Evolutionary conservation across 257 asterid genomes (phyloP).

Genomic region (Prunella vulgaris): DNA sequence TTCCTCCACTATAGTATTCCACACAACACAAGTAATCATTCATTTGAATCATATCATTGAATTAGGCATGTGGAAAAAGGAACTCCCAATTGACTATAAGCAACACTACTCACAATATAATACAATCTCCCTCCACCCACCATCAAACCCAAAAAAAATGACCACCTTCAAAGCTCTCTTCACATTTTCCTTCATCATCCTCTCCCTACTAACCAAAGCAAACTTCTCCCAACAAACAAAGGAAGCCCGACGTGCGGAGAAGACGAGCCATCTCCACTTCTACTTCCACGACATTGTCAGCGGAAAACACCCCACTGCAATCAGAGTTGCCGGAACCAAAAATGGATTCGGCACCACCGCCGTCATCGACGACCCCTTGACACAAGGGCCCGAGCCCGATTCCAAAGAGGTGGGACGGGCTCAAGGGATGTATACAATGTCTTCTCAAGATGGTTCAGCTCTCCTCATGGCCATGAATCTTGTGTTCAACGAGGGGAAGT

Average conservation of each 20-base stretch:
- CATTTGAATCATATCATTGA: constrained; percentile 5
- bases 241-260: constrained; percentile 3
- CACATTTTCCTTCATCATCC: constrained; percentile 11
- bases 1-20: neutral
- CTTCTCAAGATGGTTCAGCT: constrained; percentile 23
- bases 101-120: neutral
- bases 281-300: constrained; percentile 50
- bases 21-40: neutral
- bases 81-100: neutral
- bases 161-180: constrained; percentile 7
- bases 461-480: constrained; percentile 41
- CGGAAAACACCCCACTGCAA: constrained; percentile 39
- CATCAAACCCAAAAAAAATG: constrained; percentile 21
- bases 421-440: constrained; percentile 42
- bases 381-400: constrained; percentile 33
- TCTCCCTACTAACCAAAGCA: constrained; percentile 8
- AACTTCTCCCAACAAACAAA: constrained; percentile 28
- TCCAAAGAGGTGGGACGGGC: constrained; percentile 52
- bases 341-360: constrained; percentile 36
- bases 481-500: constrained; percentile 38
- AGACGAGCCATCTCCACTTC: constrained; percentile 48
- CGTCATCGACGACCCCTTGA: constrained; percentile 48
- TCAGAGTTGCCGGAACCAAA: constrained; percentile 27
- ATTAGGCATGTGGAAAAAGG: neutral
- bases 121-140: neutral